Conservation (phyloP, 2,329 filamentous ascomycete species). For the Fonsecaea multimorphosa region DNA sequence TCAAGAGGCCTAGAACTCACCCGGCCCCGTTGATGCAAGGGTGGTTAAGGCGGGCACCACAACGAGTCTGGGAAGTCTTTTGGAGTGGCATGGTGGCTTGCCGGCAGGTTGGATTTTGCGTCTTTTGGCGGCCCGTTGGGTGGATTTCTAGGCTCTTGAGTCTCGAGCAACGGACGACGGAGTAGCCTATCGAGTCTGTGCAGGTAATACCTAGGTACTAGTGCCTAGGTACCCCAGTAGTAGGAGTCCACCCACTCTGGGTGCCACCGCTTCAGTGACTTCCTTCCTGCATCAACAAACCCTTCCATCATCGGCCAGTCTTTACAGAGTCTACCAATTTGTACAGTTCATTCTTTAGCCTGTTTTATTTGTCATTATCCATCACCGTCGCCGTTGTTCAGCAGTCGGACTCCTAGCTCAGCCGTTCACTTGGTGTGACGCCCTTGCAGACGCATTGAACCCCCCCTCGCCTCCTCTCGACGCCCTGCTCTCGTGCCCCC, state of each 20-base stretch:
- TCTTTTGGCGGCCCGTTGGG: neutral
- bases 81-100: neutral
- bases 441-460: conserved; percentile 29
- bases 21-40: neutral
- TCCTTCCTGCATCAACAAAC: conserved; percentile 2
- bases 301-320: neutral
- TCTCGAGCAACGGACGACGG: neutral
- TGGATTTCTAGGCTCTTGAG: neutral
- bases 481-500: conserved; percentile 8
- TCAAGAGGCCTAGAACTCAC: neutral
- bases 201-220: neutral
- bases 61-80: neutral
- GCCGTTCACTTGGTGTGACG: conserved; percentile 24
- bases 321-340: conserved; percentile 1
- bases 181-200: neutral
- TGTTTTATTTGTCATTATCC: neutral
- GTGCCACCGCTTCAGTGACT: neutral
- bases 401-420: neutral
- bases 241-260: neutral
- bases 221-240: too few relatives aligned
- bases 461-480: conserved; percentile 27
- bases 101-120: neutral
- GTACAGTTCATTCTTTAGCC: conserved; percentile 3
- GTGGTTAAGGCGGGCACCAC: neutral
- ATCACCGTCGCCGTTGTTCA: neutral